These are phyloP conservation scores for Talaromyces proteolyticus DNA, from an alignment of 495 filamentous ascomycete genomes.

Conservation along the genomic window DNA sequence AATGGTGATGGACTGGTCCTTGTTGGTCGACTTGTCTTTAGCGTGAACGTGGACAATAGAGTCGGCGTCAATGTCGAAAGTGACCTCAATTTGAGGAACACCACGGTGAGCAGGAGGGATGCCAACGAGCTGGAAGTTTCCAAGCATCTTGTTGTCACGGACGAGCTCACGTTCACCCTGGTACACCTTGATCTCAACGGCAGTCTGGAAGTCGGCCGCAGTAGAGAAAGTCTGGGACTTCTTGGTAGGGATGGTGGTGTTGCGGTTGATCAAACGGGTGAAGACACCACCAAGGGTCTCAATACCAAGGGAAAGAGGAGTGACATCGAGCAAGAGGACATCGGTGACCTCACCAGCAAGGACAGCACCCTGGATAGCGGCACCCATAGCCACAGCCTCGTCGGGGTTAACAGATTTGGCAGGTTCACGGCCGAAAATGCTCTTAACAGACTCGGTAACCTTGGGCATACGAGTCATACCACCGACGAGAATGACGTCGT, in stretches of 20 bases:
- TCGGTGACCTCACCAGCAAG: slow-evolving; percentile 96
- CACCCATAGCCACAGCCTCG: slow-evolving; percentile 97
- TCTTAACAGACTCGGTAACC: slow-evolving; percentile 95
- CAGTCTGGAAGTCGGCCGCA: slow-evolving; percentile 97
- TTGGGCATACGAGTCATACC: slow-evolving; percentile 99
- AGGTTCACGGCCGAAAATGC: slow-evolving; percentile 94
- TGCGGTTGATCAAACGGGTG: slow-evolving; percentile 98
- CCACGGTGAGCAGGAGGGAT: slow-evolving; percentile 97
- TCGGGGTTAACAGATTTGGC: slow-evolving; percentile 99
- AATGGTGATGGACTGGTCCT: slow-evolving; percentile 99
- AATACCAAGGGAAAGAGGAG: slow-evolving; percentile 96
- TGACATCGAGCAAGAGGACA: slow-evolving; percentile 93
- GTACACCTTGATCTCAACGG: slow-evolving; percentile 99
- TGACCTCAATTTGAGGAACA: slow-evolving; percentile 97
- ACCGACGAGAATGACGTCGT: slow-evolving; percentile 98
- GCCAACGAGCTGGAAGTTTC: slow-evolving; percentile 99
- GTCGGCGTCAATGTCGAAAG: slow-evolving; percentile 99
- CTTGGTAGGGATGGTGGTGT: slow-evolving; percentile 99
- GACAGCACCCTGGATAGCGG: slow-evolving; percentile 96
- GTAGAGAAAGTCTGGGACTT: slow-evolving; percentile 99
- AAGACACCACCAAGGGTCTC: slow-evolving; percentile 99
- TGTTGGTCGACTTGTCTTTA: slow-evolving; percentile 99
- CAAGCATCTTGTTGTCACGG: slow-evolving; percentile 96
- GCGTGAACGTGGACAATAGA: slow-evolving; percentile 98
- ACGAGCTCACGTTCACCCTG: slow-evolving; percentile 99